These are phyloP conservation scores for Pseudopyricularia javanii DNA, from an alignment of 2,329 filamentous ascomycete genomes.

Conservation along the genomic window DNA sequence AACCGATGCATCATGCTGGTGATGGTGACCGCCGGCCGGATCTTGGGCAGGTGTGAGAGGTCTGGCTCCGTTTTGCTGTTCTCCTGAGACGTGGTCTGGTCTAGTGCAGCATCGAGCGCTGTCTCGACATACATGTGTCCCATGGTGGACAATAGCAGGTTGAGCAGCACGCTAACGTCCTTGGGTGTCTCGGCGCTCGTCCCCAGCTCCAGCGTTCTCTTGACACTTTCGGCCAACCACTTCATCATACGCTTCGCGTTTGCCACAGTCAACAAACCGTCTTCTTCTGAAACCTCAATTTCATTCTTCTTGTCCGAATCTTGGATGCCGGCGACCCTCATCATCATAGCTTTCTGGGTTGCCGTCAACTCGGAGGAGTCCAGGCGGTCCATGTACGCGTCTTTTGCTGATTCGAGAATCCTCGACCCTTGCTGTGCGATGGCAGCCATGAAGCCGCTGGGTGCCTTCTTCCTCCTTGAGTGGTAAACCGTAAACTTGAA, in stretches of 20 bases:
- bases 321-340: slow-evolving; percentile 77
- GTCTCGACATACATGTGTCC: slow-evolving; percentile 69
- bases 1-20: slow-evolving; percentile 90
- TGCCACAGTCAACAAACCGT: slow-evolving; percentile 69
- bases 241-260: slow-evolving; percentile 96
- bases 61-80: slow-evolving; percentile 75
- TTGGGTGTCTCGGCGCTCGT: slow-evolving; percentile 82
- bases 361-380: slow-evolving; percentile 80
- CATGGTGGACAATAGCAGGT: slow-evolving; percentile 75
- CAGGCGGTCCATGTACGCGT: slow-evolving; percentile 79
- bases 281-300: slow-evolving; percentile 81
- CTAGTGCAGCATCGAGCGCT: slow-evolving; percentile 55
- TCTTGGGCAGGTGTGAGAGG: slow-evolving; percentile 64
- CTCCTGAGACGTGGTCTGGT: slow-evolving; percentile 67
- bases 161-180: slow-evolving; percentile 76
- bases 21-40: slow-evolving; percentile 76
- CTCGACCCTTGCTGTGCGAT: slow-evolving; percentile 84
- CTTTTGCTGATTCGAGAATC: slow-evolving; percentile 74
- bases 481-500: slow-evolving; percentile 98
- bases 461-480: slow-evolving; percentile 72
- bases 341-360: slow-evolving; percentile 81
- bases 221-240: slow-evolving; percentile 92
- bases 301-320: slow-evolving; percentile 69
- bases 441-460: slow-evolving; percentile 85
- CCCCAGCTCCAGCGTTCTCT: slow-evolving; percentile 81